Base-by-base conservation (phyloP, 23 red algal species). In the Gracilaria vermiculophylla region DNA sequence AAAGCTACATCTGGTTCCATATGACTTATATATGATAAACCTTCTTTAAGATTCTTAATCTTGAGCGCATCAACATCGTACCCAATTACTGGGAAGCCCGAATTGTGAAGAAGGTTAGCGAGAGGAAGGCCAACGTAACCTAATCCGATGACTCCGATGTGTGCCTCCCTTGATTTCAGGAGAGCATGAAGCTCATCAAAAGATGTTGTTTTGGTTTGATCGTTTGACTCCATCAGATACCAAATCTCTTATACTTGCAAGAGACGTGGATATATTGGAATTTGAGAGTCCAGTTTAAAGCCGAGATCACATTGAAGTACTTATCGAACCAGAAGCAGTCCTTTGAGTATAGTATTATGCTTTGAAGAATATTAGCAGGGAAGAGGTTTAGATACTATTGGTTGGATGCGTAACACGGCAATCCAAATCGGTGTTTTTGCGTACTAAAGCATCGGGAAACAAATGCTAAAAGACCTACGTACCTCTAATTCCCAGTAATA, bases 81-180 rank as follows among this genome's bases (percentile, higher is more conserved):
- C 7, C 83, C 93, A 37, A 90, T 36, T n/a, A 95, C 85, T 5
- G 15, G 31, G 15, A 84, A 77, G 0, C 85, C 93, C 8, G 78
- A 58, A 43, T 24, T 31, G 49, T 95, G 93, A 45, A 91, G 47
- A 48, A 72, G 57, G 37, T 73, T 58, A 21, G 62, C 83, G 12
- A 95, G 85, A 35, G 93, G 93, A 31, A 95, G 87, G 20, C 93
- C 93, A 32, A 95, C 93, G 64, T 95, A 95, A 44, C 93, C 93
- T 40, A 95, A 85, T 36, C 93, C 93, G 64, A 95, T 73, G 14
- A 95, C 76, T 28, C 84, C 93, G 29, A 95, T 66, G 12, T 20
- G 24, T 0, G 82, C 92, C 2, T 52, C 62, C 35, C 52, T 66
- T 17, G 47, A 44, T 28, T 47, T 45, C 36, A 92, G 50, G 24